A percentile compares a stretch with the other conserved stretches of the same genome.
These are phyloP conservation scores for Vachellia collinsii DNA, from an alignment of 306 rosid species.

Conservation along the genomic window DNA sequence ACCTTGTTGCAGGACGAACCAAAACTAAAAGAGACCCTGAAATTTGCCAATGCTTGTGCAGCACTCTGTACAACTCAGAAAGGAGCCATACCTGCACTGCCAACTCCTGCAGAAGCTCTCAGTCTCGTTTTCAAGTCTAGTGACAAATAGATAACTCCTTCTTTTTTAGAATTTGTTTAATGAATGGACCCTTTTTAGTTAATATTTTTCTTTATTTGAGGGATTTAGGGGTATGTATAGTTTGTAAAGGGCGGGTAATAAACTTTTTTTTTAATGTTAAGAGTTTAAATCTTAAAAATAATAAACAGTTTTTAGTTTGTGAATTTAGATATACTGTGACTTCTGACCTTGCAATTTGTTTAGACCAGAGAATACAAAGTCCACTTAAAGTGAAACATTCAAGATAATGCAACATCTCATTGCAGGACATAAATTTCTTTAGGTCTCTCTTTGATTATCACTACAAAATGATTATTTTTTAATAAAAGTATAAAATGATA, in stretches of 20 bases:
- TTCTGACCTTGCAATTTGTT: neutral
- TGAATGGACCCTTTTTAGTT: neutral
- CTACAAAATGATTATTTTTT: no score
- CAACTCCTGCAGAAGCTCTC: constrained; percentile 45
- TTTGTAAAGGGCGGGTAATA: neutral
- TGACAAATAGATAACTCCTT: constrained; percentile 27
- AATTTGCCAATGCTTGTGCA: constrained; percentile 67
- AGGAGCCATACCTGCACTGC: constrained; percentile 83
- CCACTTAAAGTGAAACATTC: no score
- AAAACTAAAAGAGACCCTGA: constrained; percentile 62
- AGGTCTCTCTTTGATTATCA: no score
- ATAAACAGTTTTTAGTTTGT: neutral
- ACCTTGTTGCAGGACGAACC: constrained; percentile 46
- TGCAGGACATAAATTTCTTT: no score
- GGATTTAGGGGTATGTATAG: neutral
- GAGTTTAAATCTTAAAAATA: neutral
- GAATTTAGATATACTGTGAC: neutral
- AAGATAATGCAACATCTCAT: no score
- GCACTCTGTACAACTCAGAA: constrained; percentile 66
- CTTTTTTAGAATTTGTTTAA: neutral
- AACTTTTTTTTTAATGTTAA: neutral
- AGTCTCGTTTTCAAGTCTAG: constrained; percentile 45
- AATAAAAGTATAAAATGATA: no score
- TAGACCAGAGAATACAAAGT: no score
- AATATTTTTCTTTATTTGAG: neutral